Percentiles rank a stretch among this genome's conserved stretches.
These are phyloP conservation scores for Penicillium waksmanii DNA, from an alignment of 495 filamentous ascomycete genomes.

Conservation along the genomic window DNA sequence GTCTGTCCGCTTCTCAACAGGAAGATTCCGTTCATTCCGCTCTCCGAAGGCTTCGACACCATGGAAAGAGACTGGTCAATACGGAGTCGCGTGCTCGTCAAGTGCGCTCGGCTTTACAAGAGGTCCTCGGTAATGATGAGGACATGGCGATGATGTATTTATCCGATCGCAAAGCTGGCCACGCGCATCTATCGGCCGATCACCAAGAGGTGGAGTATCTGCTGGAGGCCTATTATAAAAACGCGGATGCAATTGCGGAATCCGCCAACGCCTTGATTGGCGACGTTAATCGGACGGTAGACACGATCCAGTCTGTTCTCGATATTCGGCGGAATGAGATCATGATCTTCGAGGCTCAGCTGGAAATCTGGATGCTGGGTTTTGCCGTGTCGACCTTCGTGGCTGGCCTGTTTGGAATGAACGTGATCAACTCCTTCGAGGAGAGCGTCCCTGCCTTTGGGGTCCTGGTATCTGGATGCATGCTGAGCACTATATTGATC, in stretches of 20 bases:
- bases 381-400: conserved; percentile 36
- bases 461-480: conserved; percentile 19
- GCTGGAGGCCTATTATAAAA: conserved; percentile 40
- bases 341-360: conserved; percentile 37
- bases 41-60: conserved; percentile 25
- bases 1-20: conserved; percentile 25
- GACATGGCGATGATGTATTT: conserved; percentile 50
- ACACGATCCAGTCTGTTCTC: conserved; percentile 30
- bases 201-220: conserved; percentile 43
- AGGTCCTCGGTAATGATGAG: conserved; percentile 35
- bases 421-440: conserved; percentile 38
- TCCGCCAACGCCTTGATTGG: conserved; percentile 27
- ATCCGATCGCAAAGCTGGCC: conserved; percentile 39
- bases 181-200: conserved; percentile 29
- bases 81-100: conserved; percentile 37
- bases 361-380: conserved; percentile 39
- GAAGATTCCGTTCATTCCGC: conserved; percentile 26
- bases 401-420: conserved; percentile 40
- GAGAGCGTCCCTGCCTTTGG: conserved; percentile 33
- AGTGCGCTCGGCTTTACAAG: conserved; percentile 31
- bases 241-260: conserved; percentile 32
- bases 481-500: conserved; percentile 18
- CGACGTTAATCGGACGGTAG: conserved; percentile 31
- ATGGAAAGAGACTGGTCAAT: conserved; percentile 25
- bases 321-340: conserved; percentile 42